Evolutionary conservation across 139 green algal species (phyloP).

Genomic region (Astrephomene gubernaculifera): DNA sequence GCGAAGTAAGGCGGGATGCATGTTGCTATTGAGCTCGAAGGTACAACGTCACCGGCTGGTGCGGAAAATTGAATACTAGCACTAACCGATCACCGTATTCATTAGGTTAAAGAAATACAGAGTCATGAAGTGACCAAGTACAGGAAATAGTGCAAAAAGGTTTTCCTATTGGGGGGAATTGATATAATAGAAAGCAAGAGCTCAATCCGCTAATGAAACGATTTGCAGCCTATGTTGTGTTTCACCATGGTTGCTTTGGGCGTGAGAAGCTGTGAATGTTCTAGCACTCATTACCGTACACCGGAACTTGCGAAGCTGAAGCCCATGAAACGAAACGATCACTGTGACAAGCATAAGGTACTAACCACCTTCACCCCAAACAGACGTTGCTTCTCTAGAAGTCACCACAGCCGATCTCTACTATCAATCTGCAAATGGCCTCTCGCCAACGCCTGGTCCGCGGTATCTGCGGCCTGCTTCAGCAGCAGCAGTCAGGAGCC

Average conservation of each 20-base stretch:
- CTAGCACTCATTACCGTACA: background rate
- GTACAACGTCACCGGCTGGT: background rate
- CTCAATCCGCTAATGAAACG: too few species aligned
- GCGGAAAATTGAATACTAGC: too few species aligned
- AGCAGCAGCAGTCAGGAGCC: background rate
- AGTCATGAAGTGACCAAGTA: background rate
- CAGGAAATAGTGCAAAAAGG: too few species aligned
- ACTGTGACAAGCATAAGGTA: background rate
- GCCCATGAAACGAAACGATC: background rate
- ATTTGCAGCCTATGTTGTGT: too few species aligned
- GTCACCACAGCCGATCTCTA: background rate
- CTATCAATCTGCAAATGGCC: conserved; percentile 1
- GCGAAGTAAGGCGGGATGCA: background rate
- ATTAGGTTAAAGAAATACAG: background rate
- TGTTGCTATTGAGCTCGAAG: too few species aligned
- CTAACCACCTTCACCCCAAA: background rate
- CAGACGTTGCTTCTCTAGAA: background rate
- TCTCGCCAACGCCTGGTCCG: background rate
- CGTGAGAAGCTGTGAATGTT: background rate
- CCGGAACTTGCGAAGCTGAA: background rate
- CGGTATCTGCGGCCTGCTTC: conserved; percentile 17
- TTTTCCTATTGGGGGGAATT: too few species aligned
- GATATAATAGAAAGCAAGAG: too few species aligned
- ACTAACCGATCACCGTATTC: background rate
- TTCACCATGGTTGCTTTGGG: background rate